Evolutionary conservation across 768 basidiomycete species (phyloP), one percentile per base, ranked within the genome.

Genomic region (Boletus sp.): DNA sequence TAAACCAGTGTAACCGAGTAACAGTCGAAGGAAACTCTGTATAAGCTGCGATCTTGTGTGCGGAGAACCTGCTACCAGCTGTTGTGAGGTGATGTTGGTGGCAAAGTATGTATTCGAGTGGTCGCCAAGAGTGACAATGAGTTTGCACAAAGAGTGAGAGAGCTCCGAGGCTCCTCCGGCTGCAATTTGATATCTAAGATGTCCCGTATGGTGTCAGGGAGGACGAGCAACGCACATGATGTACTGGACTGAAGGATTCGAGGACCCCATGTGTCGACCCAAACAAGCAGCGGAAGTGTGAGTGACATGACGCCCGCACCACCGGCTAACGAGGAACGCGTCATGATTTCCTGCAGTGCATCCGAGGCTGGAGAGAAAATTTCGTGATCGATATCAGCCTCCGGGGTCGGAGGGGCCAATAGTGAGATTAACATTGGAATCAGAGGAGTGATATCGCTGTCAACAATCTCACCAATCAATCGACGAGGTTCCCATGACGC

Each of bases 211-310:
- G 27, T 29, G 29, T 48, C 27, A 44, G 5, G 8, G 33, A 29
- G 17, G 38, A 52, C 40, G 47, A 43, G 15, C 21, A 39, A 68
- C 74, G 67, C 60, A 77, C 77, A 66, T 15, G 59, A 66, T 17
- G 74, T 56, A 19, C 69, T 71, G 7, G 70, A 62, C 34, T 74
- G 65, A 15, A 80, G 65, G 21, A 88, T 81, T 11, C 39, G 68
- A 29, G 60, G 64, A 8, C 87, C 90, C 41, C 77, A 73, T 0
- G 73, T 67, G 54, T 85, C 78, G 1, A 86, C 64, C 92, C 93
- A 98, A 4, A 84, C 71, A n/a, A 97, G 74, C 7, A 98, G 73
- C 3, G 94, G 94, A 63, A 94, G 90, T 0, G 93, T 93, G 30
- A 95, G 78, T 0, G 86, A 80, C 50, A 80, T 80, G 17, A 79